Evolutionary conservation across 1,284 basidiomycete species (phyloP), one percentile per base, ranked within the genome.

Genomic region (Trametes hirsuta): DNA sequence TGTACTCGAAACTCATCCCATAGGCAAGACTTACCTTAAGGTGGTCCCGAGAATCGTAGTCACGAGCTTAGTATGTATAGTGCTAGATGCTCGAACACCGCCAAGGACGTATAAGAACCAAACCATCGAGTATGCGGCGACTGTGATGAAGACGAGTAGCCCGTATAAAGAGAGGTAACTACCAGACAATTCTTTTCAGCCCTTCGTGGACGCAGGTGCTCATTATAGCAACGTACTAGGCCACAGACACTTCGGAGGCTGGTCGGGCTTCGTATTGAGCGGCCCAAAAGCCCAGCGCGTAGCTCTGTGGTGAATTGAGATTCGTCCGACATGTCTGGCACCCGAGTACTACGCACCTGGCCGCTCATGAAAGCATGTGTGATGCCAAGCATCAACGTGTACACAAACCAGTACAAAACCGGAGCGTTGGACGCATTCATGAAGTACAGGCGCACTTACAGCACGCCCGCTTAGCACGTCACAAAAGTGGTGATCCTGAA

Each of bases 31-130:
- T 14, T 45, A 78, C 72, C 84, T 76, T 57, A 86, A 71, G n/a
- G 83, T 85, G 0, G 85, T 81, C 3, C 81, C 80, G n/a, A 89
- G 77, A n/a, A 89, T 76, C 6, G 80, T 77, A 22, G 80, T 70
- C 14, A 90, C 72, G 21, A 92, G 80, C 46, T 74, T 74, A 30
- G 73, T 66, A 65, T 91, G 89, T 12, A 91, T 80, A 11, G 68
- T 70, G 49, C 79, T 76, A 2, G 86, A 85, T 2, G 89, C 88
- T 45, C 77, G 76, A 64, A 75, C 61, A 36, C 77, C 69, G 4
- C 80, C 81, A 24, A 74, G 66, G 24, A 80, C 72, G 67, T 76
- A 79, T 6, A 75, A 59, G 1, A 71, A 59, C 35, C 73, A 70
- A 6, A 65, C 67, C 4, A 65, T 30, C 34, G 67, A 61, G 51